These are phyloP conservation scores for Hymenoscyphus linearis DNA, from an alignment of 2,329 filamentous ascomycete genomes.

Conservation along the genomic window DNA sequence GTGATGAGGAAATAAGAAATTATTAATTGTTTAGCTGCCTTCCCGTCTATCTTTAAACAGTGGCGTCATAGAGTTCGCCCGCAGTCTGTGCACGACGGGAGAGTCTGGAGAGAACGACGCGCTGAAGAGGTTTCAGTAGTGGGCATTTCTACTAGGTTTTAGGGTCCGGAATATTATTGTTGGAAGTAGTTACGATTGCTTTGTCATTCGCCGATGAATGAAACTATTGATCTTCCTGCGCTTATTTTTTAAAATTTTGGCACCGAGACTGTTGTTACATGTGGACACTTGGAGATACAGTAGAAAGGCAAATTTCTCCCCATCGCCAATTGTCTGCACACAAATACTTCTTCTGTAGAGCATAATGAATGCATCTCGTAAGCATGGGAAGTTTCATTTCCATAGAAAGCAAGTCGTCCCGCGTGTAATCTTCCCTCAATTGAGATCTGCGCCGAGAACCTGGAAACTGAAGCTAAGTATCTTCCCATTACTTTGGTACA, in stretches of 20 bases:
- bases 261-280: neutral
- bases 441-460: no score
- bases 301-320: neutral
- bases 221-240: neutral
- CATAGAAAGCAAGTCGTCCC: no score
- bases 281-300: neutral
- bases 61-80: neutral
- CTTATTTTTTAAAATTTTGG: neutral
- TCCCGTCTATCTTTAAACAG: neutral
- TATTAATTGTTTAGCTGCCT: neutral
- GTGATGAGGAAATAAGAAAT: neutral
- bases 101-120: neutral
- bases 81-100: neutral
- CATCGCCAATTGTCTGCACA: neutral
- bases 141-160: neutral
- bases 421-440: no score
- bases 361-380: neutral
- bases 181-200: neutral
- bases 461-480: no score
- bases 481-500: no score
- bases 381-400: no score
- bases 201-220: neutral
- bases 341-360: no score
- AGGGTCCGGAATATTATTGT: neutral
- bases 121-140: neutral